Percentiles rank a stretch among this genome's conserved stretches.
Evolutionary conservation across 2,329 filamentous ascomycete species (phyloP).

Genomic region (Didymella segeticola): DNA sequence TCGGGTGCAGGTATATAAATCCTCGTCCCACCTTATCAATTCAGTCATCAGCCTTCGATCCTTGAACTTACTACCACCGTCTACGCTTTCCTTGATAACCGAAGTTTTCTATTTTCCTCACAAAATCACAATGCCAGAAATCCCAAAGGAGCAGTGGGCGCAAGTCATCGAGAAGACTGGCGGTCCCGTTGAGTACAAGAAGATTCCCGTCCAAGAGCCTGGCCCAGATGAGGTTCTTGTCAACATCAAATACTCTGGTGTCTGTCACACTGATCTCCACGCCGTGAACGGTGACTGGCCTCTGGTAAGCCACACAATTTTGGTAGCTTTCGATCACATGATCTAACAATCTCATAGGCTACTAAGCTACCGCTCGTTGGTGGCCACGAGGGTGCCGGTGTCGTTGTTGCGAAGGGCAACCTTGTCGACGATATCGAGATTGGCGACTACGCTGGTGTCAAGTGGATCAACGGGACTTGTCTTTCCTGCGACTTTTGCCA

Average conservation of each 20-base stretch:
- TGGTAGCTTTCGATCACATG: neutral
- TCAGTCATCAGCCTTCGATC: constrained; percentile 20
- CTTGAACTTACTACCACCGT: constrained; percentile 11
- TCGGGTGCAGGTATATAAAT: constrained; percentile 29
- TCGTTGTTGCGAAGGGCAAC: constrained; percentile 80
- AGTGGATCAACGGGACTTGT: constrained; percentile 90
- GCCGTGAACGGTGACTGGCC: constrained; percentile 93
- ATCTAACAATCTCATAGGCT: constrained; percentile 41
- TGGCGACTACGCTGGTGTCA: constrained; percentile 87
- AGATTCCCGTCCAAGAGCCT: constrained; percentile 81
- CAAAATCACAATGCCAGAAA: constrained; percentile 56
- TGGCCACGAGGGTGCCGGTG: constrained; percentile 78
- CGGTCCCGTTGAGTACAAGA: constrained; percentile 73
- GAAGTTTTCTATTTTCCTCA: neutral
- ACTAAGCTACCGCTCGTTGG: constrained; percentile 86
- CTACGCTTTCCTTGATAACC: constrained; percentile 2
- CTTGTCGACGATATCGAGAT: constrained; percentile 77
- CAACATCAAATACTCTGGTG: constrained; percentile 88
- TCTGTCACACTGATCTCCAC: constrained; percentile 86
- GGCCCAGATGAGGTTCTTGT: constrained; percentile 89
- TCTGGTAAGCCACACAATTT: constrained; percentile 50
- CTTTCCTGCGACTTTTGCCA: constrained; percentile 84
- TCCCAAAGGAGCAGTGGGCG: constrained; percentile 89
- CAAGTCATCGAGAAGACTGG: constrained; percentile 86
- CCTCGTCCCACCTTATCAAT: constrained; percentile 10